phyloP scores from a whole-genome alignment of 371 early-diverging fungal genomes.

The Syncephalastrum sp. region DNA sequence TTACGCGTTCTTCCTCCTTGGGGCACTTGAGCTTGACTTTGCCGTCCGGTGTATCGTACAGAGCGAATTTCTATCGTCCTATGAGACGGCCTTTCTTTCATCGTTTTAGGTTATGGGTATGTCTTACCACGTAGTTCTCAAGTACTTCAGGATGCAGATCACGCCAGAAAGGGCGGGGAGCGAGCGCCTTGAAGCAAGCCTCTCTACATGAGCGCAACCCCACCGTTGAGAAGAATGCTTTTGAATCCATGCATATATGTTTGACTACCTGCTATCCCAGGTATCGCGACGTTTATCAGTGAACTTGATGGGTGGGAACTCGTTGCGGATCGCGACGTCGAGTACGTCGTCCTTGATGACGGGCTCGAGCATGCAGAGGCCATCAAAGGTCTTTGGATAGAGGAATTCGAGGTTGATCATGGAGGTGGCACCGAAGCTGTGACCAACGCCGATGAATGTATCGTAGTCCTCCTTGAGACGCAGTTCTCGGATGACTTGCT shows the following conservation, averaged over 20 bases:
- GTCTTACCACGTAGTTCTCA: constrained; percentile 31
- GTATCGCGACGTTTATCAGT: constrained; percentile 13
- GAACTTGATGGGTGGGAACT: neutral
- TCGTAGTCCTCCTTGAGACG: constrained; percentile 21
- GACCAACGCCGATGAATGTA: constrained; percentile 36
- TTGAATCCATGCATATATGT: too few relatives aligned
- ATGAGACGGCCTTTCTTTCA: neutral
- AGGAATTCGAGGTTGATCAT: constrained; percentile 29
- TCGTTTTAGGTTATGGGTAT: too few relatives aligned
- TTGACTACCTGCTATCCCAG: constrained; percentile 28
- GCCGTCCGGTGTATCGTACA: constrained; percentile 38
- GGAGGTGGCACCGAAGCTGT: constrained; percentile 39
- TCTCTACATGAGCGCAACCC: constrained; percentile 11
- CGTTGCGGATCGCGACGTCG: constrained; percentile 16
- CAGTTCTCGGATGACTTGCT: constrained; percentile 26
- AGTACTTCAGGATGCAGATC: constrained; percentile 32
- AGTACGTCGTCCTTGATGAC: constrained; percentile 15
- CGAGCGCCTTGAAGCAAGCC: constrained; percentile 19
- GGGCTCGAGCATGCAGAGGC: constrained; percentile 29
- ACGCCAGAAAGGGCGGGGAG: constrained; percentile 20
- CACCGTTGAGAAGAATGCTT: too few relatives aligned
- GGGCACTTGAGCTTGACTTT: constrained; percentile 41
- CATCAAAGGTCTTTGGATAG: constrained; percentile 33
- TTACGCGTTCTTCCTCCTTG: constrained; percentile 40
- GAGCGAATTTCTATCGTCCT: constrained; percentile 23